Evolutionary conservation across 148 eudicot species (phyloP), one percentile per base, ranked within the genome.

Genomic region (Nepenthes gracilis): DNA sequence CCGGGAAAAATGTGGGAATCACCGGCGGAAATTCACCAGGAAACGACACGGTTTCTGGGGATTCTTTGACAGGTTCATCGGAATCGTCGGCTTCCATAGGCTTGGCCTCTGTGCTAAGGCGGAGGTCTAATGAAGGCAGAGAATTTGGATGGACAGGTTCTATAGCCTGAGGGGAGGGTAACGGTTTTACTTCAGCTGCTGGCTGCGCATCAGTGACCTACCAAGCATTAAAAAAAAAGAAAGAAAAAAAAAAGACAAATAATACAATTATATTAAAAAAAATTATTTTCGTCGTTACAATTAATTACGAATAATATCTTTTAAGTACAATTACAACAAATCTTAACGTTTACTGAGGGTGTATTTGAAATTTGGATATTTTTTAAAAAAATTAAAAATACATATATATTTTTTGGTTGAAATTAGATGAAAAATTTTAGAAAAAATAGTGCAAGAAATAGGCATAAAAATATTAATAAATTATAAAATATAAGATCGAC

Each of bases 111-210:
- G 81, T 77, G 49, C 83, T 72, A 36, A 91, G 81, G 59, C 84
- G 87, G 73, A 91, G 92, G 65, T 81, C 70, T 11, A 87, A 54
- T 8, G 88, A 87, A 52, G 87, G 87, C 51, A 66, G 62, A 49
- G 85, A 55, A 49, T 71, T 75, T n/a, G 52, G 10, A 12, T 54
- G 53, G 12, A 71, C 77, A 23, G 23, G 23, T 54, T 81, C 86
- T 34, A 40, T 63, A 15, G 71, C 59, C 52, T 40, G 71, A 67
- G 45, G 8, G 45, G 45, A 3, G 81, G 76, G 85, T 66, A 70
- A 68, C 61, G 70, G 59, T 54, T 83, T 76, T 36, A 78, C 93
- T 61, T 86, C 88, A 15, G 77, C 65, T 13, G 71, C 58, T 35
- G 77, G 43, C 52, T 78, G 78, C 12, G 73, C 69, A 64, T 76